These are phyloP conservation scores for Russula compacta DNA, from an alignment of 768 basidiomycete species.

Conservation along the genomic window DNA sequence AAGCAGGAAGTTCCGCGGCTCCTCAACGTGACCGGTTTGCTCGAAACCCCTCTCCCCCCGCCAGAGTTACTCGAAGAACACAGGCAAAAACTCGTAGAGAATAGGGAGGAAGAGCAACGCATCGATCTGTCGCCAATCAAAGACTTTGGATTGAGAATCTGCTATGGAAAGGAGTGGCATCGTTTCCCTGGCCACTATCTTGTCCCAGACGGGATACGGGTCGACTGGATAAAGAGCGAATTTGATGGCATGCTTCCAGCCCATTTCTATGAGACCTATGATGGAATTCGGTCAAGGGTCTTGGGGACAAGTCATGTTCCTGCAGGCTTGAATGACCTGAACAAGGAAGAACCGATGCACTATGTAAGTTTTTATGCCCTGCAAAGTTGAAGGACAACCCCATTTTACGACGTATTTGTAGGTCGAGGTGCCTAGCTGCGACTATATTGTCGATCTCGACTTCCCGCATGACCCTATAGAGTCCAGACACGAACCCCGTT, in stretches of 20 bases:
- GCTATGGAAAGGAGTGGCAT: constrained; percentile 94
- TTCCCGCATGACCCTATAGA: constrained; percentile 59
- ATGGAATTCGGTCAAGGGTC: constrained; percentile 41
- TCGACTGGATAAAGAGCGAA: constrained; percentile 88
- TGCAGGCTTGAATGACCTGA: constrained; percentile 75
- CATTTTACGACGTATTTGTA: constrained; percentile 23
- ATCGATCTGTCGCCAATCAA: constrained; percentile 63
- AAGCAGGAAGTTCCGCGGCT: constrained; percentile 71
- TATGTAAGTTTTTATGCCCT: constrained; percentile 49
- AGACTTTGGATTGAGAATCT: constrained; percentile 65
- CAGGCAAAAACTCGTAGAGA: constrained; percentile 24
- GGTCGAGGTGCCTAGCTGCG: constrained; percentile 69
- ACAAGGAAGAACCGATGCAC: constrained; percentile 64
- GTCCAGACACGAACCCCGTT: constrained; percentile 68
- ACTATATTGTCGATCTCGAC: constrained; percentile 87
- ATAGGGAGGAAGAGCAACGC: constrained; percentile 33
- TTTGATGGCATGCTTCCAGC: constrained; percentile 85
- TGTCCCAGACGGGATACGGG: constrained; percentile 69
- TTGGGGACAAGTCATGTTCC: constrained; percentile 56
- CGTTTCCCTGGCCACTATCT: constrained; percentile 88
- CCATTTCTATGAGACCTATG: constrained; percentile 49
- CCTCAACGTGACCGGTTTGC: constrained; percentile 60
- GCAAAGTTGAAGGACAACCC: neutral
- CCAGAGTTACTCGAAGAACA: constrained; percentile 35
- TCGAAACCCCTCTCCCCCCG: constrained; percentile 38